Percentiles rank a stretch among this genome's conserved stretches.
These are phyloP conservation scores for Chaetomium sp. DNA, from an alignment of 2,329 filamentous ascomycete species.

Conservation along the genomic window DNA sequence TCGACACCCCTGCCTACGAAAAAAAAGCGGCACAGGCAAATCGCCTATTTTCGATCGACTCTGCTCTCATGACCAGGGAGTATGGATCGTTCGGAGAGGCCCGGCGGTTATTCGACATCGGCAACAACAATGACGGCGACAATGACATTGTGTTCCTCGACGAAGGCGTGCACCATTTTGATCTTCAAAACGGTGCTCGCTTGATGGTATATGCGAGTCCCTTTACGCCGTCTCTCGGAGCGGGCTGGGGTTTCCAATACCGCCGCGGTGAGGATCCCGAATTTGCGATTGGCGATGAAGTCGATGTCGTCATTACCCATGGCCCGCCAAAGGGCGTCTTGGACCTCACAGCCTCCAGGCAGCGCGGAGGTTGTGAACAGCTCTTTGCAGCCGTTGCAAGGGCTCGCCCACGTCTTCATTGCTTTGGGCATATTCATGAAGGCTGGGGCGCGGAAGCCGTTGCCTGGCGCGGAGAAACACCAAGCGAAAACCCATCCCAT, in stretches of 20 bases:
- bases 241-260: slow-evolving; percentile 46
- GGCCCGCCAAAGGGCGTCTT: slow-evolving; percentile 47
- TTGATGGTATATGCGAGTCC: slow-evolving; percentile 48
- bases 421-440: slow-evolving; percentile 7
- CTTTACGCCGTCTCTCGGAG: slow-evolving; percentile 41
- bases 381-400: slow-evolving; percentile 8
- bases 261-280: slow-evolving; percentile 30
- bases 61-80: slow-evolving; percentile 7
- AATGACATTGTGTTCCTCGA: slow-evolving; percentile 44
- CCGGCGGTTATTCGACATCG: slow-evolving; percentile 8
- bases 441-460: background rate
- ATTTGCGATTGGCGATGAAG: slow-evolving; percentile 30
- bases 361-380: background rate
- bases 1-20: slow-evolving; percentile 30
- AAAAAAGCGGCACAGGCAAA: slow-evolving; percentile 12
- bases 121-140: slow-evolving; percentile 32
- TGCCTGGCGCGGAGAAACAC: background rate
- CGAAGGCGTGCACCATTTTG: slow-evolving; percentile 43
- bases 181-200: slow-evolving; percentile 42
- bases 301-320: slow-evolving; percentile 49
- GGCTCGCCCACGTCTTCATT: slow-evolving; percentile 12
- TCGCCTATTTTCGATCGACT: slow-evolving; percentile 3
- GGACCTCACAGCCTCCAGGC: slow-evolving; percentile 30
- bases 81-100: slow-evolving; percentile 25
- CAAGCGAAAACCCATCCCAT: background rate